Conservation (phyloP, 2,329 filamentous ascomycete genomes). For the Grosmannia clavigera region DNA sequence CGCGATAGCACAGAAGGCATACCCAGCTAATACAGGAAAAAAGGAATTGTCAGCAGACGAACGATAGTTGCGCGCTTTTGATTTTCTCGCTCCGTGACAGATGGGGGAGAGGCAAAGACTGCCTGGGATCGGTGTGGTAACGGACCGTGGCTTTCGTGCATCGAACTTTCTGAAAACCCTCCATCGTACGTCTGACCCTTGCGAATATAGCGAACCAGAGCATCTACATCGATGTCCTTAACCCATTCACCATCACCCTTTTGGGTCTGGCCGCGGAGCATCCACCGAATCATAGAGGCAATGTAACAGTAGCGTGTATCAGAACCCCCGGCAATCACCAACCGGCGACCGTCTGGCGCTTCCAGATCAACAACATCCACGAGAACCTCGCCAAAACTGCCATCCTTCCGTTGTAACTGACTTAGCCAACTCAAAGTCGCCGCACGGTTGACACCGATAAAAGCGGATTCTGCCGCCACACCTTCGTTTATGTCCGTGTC, state of each 20-base stretch:
- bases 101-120: not conserved
- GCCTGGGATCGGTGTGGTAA: not conserved
- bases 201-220: slow-evolving; percentile 58
- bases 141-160: slow-evolving; percentile 71
- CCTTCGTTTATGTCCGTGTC: not conserved
- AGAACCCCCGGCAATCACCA: slow-evolving; percentile 58
- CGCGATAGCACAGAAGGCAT: slow-evolving; percentile 78
- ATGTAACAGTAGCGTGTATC: slow-evolving; percentile 86
- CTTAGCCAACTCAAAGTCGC: slow-evolving; percentile 64
- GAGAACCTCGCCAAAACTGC: slow-evolving; percentile 81
- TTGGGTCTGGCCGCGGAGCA: slow-evolving; percentile 51
- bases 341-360: slow-evolving; percentile 12
- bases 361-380: slow-evolving; percentile 26
- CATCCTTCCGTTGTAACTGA: slow-evolving; percentile 65
- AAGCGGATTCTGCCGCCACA: slow-evolving; percentile 19
- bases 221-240: slow-evolving; percentile 63
- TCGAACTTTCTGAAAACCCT: slow-evolving; percentile 65
- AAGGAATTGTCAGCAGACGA: not conserved
- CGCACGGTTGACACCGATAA: slow-evolving; percentile 52
- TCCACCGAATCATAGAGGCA: slow-evolving; percentile 69
- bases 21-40: slow-evolving; percentile 51
- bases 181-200: slow-evolving; percentile 62
- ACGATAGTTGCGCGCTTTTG: not conserved
- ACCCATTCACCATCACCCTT: slow-evolving; percentile 39
- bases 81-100: not conserved